Conservation (phyloP, 2,329 filamentous ascomycete genomes). For the Diaporthe citrichinensis region DNA sequence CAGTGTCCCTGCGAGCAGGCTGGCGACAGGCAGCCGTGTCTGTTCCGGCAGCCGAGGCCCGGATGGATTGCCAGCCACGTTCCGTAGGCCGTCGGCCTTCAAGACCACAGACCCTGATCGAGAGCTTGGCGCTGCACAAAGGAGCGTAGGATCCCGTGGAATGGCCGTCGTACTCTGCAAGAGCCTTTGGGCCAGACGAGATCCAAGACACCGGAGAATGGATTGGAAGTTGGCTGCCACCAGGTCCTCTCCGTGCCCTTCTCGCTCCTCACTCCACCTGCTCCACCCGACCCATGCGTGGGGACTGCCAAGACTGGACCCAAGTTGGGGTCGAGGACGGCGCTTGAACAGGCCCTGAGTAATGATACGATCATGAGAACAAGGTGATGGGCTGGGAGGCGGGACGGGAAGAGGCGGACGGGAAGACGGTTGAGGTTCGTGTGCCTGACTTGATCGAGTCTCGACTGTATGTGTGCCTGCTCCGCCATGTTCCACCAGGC, state of each 20-base stretch:
- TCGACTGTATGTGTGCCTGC: slow-evolving; percentile 6
- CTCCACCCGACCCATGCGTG: slow-evolving; percentile 1
- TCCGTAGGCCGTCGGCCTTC: slow-evolving; percentile 9
- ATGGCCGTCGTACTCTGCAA: neutral
- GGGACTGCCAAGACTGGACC: neutral
- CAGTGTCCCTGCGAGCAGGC: neutral
- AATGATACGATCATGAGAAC: neutral
- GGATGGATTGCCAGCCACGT: slow-evolving; percentile 10
- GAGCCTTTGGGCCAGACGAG: neutral
- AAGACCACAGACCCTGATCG: slow-evolving; percentile 6
- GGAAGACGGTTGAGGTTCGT: slow-evolving; percentile 6
- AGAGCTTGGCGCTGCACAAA: slow-evolving; percentile 13
- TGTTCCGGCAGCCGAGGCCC: slow-evolving; percentile 19
- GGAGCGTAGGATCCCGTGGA: slow-evolving; percentile 18
- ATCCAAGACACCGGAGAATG: neutral
- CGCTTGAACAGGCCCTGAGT: neutral
- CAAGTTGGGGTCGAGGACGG: slow-evolving; percentile 7
- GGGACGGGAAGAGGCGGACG: slow-evolving; percentile 17
- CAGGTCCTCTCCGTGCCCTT: neutral
- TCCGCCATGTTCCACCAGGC: slow-evolving; percentile 29
- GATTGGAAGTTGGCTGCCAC: neutral
- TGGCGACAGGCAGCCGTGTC: slow-evolving; percentile 29
- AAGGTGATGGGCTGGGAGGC: neutral
- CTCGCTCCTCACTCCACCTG: neutral
- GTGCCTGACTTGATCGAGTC: slow-evolving; percentile 13